Evolutionary conservation across 2,329 filamentous ascomycete genomes (phyloP).

Genomic region (Alternaria sp.): DNA sequence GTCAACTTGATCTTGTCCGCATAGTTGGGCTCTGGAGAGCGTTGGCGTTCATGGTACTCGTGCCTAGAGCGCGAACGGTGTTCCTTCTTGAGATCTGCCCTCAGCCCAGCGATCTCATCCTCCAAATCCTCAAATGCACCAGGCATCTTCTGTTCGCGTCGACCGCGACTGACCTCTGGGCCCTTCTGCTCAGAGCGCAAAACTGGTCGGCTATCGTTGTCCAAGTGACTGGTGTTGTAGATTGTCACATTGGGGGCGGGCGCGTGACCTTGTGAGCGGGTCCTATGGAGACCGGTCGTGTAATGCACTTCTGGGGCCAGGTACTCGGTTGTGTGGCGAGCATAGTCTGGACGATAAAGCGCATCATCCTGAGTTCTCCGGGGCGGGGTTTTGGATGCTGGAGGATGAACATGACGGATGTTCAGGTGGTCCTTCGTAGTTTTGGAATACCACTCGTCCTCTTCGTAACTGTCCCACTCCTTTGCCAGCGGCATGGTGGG

Average conservation of each 20-base stretch:
- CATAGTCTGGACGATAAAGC: constrained; percentile 26
- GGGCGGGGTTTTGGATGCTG: constrained; percentile 21
- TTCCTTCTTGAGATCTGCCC: constrained; percentile 36
- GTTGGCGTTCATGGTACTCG: constrained; percentile 29
- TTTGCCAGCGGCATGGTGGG: constrained; percentile 36
- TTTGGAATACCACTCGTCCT: constrained; percentile 42
- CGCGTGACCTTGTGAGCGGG: constrained; percentile 55
- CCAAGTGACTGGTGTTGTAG: constrained; percentile 55
- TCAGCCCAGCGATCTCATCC: constrained; percentile 47
- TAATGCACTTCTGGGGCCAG: constrained; percentile 42
- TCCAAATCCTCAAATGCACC: constrained; percentile 46
- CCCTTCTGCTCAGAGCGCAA: constrained; percentile 45
- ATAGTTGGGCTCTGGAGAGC: constrained; percentile 12
- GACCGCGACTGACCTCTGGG: constrained; percentile 39
- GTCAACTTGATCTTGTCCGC: constrained; percentile 16
- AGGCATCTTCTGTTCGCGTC: constrained; percentile 35
- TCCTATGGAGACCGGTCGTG: constrained; percentile 52
- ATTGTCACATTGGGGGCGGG: constrained; percentile 58
- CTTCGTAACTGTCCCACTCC: constrained; percentile 40
- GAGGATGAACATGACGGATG: constrained; percentile 43
- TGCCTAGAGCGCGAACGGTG: constrained; percentile 37
- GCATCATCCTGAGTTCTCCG: constrained; percentile 30
- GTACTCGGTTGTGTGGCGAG: constrained; percentile 41
- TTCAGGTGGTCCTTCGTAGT: constrained; percentile 26
- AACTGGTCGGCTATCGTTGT: constrained; percentile 47